These are phyloP conservation scores for Tetracladium setigerum DNA, from an alignment of 495 filamentous ascomycete genomes.

Conservation along the genomic window DNA sequence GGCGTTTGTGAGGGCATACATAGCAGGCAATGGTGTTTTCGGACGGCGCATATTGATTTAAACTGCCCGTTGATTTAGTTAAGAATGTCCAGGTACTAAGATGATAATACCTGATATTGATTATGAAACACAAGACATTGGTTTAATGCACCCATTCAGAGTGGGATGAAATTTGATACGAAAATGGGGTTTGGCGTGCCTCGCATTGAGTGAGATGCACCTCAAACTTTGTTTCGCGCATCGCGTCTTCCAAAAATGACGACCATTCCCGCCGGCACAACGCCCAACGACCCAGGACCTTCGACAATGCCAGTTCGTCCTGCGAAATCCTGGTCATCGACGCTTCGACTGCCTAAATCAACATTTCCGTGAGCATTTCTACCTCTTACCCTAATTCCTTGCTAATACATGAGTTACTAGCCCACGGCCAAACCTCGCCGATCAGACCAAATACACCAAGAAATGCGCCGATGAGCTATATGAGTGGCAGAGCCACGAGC, in stretches of 20 bases:
- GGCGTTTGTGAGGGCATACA: neutral
- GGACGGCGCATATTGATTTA: too few species aligned
- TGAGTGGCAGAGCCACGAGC: constrained; percentile 65
- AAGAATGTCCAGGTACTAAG: too few species aligned
- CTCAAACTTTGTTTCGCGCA: neutral
- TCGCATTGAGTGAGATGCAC: neutral
- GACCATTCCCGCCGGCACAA: neutral
- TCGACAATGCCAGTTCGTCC: constrained; percentile 43
- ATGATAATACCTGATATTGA: too few species aligned
- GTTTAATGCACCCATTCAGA: too few species aligned
- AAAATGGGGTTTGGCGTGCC: neutral
- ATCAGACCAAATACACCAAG: constrained; percentile 57
- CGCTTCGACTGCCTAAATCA: constrained; percentile 52
- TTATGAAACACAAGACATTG: too few species aligned
- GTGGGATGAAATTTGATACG: neutral
- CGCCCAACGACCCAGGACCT: neutral
- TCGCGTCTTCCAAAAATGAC: constrained; percentile 5
- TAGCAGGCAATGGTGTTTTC: too few species aligned
- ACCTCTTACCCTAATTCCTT: neutral
- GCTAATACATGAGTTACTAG: constrained; percentile 6
- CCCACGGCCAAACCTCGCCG: constrained; percentile 38
- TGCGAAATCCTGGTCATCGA: constrained; percentile 50
- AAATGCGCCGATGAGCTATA: constrained; percentile 85
- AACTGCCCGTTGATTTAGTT: too few species aligned
- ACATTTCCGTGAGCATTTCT: constrained; percentile 38